phyloP scores from a whole-genome alignment of 1,284 basidiomycete species.

The Schizopora paradoxa region DNA sequence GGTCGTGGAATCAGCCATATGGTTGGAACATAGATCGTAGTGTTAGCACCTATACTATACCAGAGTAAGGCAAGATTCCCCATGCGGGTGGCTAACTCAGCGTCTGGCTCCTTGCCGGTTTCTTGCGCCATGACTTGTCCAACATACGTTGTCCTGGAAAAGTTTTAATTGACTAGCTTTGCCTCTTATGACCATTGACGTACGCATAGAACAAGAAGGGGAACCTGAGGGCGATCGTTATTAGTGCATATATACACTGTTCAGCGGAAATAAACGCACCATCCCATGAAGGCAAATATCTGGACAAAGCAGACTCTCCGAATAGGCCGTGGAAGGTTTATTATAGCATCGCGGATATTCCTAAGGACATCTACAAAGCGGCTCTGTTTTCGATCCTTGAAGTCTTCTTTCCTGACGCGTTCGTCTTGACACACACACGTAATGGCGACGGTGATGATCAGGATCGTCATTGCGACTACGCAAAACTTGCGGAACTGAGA shows the following conservation, averaged over 20 bases:
- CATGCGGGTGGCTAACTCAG: conserved; percentile 76
- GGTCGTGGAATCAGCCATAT: conserved; percentile 11
- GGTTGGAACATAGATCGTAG: conserved; percentile 4
- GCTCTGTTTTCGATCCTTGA: conserved; percentile 30
- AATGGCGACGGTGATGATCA: conserved; percentile 78
- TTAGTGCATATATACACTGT: neutral
- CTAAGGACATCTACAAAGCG: conserved; percentile 59
- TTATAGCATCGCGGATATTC: conserved; percentile 72
- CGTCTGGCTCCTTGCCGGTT: conserved; percentile 63
- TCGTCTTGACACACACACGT: conserved; percentile 84
- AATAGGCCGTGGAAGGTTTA: conserved; percentile 76
- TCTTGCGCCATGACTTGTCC: conserved; percentile 88
- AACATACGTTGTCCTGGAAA: conserved; percentile 77
- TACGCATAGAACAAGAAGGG: conserved; percentile 92
- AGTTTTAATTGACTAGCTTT: conserved; percentile 6
- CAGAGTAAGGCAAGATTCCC: conserved; percentile 89
- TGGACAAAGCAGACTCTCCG: conserved; percentile 88
- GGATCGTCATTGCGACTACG: conserved; percentile 75
- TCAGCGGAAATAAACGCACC: conserved; percentile 42
- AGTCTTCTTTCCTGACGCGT: conserved; percentile 48
- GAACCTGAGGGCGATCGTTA: conserved; percentile 47
- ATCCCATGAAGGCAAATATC: conserved; percentile 89
- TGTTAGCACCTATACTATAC: conserved; percentile 73
- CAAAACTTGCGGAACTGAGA: conserved; percentile 96
- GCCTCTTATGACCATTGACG: conserved; percentile 24